phyloP scores from a whole-genome alignment of 108 stramenopile species.

The Cyclostephanos tholiformis region DNA sequence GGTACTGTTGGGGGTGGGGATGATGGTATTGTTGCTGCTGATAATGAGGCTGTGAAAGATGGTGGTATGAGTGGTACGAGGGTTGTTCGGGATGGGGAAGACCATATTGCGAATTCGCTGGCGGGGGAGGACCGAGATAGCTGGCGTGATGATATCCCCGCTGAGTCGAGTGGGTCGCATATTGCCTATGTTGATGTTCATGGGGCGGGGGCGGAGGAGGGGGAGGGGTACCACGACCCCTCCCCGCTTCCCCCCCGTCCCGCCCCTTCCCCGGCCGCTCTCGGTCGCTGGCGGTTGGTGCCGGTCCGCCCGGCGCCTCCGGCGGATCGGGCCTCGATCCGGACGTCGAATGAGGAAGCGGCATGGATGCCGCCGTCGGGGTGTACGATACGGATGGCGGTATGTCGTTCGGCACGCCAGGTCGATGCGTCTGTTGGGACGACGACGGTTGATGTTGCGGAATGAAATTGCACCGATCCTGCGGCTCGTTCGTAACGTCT shows the following conservation, averaged over 20 bases:
- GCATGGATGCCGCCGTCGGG: constrained; percentile 14
- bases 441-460: constrained; percentile 24
- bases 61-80: constrained; percentile 19
- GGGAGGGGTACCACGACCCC: constrained; percentile 20
- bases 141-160: neutral
- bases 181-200: neutral
- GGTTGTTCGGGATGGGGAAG: constrained; percentile 17
- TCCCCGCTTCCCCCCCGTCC: constrained; percentile 21
- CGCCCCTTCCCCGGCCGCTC: constrained; percentile 10
- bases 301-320: constrained; percentile 44
- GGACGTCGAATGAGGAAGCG: neutral
- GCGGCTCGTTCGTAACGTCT: neutral
- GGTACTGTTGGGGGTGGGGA: neutral
- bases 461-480: constrained; percentile 4
- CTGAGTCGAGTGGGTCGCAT: constrained; percentile 2
- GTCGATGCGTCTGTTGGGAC: constrained; percentile 13
- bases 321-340: constrained; percentile 44
- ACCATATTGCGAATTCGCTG: neutral
- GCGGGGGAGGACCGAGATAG: constrained; percentile 6
- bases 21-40: constrained; percentile 13
- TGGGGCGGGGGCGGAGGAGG: constrained; percentile 15
- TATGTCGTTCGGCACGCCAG: constrained; percentile 18
- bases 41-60: constrained; percentile 31
- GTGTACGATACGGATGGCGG: constrained; percentile 42
- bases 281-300: constrained; percentile 41